Percentiles rank a stretch among this genome's conserved stretches.
phyloP scores from a whole-genome alignment of 2,329 filamentous ascomycete genomes.

The Thielaviopsis ethacetica region DNA sequence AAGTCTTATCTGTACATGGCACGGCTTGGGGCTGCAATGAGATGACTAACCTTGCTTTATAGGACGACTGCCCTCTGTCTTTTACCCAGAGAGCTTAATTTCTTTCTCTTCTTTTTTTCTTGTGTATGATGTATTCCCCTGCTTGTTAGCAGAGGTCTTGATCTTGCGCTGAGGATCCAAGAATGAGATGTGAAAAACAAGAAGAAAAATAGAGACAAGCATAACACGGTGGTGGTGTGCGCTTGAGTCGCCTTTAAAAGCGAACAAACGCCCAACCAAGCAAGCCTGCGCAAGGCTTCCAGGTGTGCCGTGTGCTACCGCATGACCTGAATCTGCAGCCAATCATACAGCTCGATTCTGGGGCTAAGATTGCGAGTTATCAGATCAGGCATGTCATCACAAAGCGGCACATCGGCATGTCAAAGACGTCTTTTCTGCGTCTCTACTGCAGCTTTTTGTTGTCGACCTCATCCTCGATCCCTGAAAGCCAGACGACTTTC shows the following conservation, averaged over 20 bases:
- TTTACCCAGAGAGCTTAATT: slow-evolving; percentile 33
- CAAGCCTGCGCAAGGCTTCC: neutral
- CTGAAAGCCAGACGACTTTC: neutral
- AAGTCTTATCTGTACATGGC: slow-evolving; percentile 21
- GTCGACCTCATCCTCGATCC: neutral
- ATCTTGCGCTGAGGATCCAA: neutral
- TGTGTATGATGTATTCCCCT: neutral
- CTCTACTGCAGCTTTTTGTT: neutral
- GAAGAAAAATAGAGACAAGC: neutral
- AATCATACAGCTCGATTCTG: neutral
- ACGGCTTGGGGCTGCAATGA: slow-evolving; percentile 9
- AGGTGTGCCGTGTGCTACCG: neutral
- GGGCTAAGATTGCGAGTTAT: neutral
- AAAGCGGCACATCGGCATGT: neutral
- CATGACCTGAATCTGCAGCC: neutral
- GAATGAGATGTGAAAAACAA: neutral
- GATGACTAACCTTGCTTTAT: slow-evolving; percentile 15
- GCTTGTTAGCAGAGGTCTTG: neutral
- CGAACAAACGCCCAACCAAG: neutral
- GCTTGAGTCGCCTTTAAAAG: neutral
- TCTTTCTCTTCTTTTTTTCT: neutral
- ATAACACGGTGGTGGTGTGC: neutral
- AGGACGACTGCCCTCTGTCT: slow-evolving; percentile 73
- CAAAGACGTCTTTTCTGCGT: neutral
- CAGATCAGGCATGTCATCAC: neutral